A percentile compares a stretch with the other conserved stretches of the same genome.
Conservation (phyloP, 768 basidiomycete species). For the Hygrocybe coccinea region DNA sequence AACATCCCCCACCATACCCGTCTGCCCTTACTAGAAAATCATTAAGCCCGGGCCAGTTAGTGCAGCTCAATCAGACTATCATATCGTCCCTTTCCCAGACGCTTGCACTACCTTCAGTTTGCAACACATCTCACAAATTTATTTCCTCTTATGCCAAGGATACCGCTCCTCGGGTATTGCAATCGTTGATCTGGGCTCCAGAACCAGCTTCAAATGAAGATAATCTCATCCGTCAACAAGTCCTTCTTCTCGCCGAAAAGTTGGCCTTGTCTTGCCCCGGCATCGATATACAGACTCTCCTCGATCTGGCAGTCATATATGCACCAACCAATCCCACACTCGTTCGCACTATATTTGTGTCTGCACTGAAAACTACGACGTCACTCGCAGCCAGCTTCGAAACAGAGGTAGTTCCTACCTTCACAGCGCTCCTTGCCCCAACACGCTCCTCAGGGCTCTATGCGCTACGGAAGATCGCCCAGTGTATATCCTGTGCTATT, state of each 20-base stretch:
- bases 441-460: constrained; percentile 50
- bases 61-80: constrained; percentile 45
- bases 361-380: constrained; percentile 33
- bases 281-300: constrained; percentile 49
- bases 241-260: constrained; percentile 54
- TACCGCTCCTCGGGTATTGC: constrained; percentile 46
- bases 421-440: constrained; percentile 47
- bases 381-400: constrained; percentile 31
- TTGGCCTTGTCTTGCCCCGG: constrained; percentile 35
- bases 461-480: constrained; percentile 56
- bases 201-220: constrained; percentile 35
- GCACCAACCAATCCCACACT: constrained; percentile 40
- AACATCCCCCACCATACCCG: constrained; percentile 50
- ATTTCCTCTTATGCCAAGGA: constrained; percentile 56
- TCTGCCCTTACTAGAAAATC: constrained; percentile 43
- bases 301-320: constrained; percentile 62
- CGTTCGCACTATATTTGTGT: constrained; percentile 41
- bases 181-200: constrained; percentile 54
- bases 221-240: constrained; percentile 42
- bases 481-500: constrained; percentile 53
- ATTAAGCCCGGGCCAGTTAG: constrained; percentile 49
- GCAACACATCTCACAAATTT: constrained; percentile 43
- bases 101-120: constrained; percentile 46
- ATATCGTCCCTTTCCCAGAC: constrained; percentile 43
- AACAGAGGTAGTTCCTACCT: constrained; percentile 51